Percentiles rank a stretch among this genome's conserved stretches.
phyloP scores from a whole-genome alignment of 176 grass and related monocot species.

The Dactylis glomerata region DNA sequence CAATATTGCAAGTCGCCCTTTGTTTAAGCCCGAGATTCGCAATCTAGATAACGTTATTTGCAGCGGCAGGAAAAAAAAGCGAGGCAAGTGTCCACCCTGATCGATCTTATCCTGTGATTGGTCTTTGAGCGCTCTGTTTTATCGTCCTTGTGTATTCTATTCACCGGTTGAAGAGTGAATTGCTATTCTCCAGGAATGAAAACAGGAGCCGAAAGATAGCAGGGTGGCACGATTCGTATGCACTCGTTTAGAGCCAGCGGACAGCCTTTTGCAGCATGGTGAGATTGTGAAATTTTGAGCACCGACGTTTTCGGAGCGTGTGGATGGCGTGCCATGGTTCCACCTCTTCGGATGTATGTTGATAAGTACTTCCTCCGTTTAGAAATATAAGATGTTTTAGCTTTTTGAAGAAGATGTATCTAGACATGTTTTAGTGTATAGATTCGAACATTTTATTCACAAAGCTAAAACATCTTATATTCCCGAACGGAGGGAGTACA shows the following conservation, averaged over 20 bases:
- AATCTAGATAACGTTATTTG: constrained; percentile 30
- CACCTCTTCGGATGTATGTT: neutral
- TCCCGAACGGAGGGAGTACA: too few relatives aligned
- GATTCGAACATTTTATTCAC: too few relatives aligned
- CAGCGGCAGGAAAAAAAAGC: neutral
- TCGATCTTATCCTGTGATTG: constrained; percentile 31
- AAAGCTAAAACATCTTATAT: too few relatives aligned
- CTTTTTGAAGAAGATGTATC: too few relatives aligned
- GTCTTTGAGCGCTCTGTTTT: neutral
- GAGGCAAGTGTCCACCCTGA: constrained; percentile 18
- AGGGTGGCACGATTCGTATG: neutral
- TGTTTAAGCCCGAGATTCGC: constrained; percentile 39
- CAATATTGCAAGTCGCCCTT: constrained; percentile 11
- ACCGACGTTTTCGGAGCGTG: neutral
- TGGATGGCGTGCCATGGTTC: neutral
- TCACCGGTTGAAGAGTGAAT: neutral
- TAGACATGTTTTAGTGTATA: too few relatives aligned
- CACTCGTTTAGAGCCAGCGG: neutral
- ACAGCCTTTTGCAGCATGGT: neutral
- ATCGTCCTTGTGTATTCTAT: neutral
- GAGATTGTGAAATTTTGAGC: neutral
- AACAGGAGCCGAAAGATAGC: neutral
- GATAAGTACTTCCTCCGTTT: neutral
- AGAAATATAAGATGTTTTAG: too few relatives aligned
- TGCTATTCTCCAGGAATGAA: neutral